phyloP scores from a whole-genome alignment of 2,329 filamentous ascomycete species.

The Ophiostoma quercus region DNA sequence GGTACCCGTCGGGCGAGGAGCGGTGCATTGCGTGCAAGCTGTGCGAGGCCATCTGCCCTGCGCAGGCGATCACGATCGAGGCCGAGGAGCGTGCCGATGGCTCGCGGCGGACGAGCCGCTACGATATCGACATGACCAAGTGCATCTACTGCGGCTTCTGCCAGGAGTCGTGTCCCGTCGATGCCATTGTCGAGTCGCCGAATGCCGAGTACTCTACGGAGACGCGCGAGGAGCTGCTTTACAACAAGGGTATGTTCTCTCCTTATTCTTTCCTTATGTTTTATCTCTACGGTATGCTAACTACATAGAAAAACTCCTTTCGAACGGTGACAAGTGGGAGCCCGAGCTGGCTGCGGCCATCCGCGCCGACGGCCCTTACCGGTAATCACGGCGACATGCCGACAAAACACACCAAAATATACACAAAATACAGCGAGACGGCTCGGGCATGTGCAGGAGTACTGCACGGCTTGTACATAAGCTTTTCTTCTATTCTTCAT shows the following conservation, averaged over 20 bases:
- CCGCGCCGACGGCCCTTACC: conserved; percentile 87
- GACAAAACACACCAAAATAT: background rate
- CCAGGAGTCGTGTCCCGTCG: conserved; percentile 97
- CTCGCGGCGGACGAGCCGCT: conserved; percentile 88
- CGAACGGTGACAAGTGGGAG: conserved; percentile 96
- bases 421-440: background rate
- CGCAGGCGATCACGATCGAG: conserved; percentile 97
- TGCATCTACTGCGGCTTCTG: conserved; percentile 99
- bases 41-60: conserved; percentile 96
- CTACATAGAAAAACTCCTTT: conserved; percentile 66
- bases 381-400: conserved; percentile 46
- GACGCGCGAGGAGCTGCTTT: conserved; percentile 84
- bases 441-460: background rate
- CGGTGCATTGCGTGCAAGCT: conserved; percentile 99
- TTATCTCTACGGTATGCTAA: background rate
- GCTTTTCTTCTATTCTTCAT: background rate
- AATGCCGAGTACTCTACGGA: conserved; percentile 60
- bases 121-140: conserved; percentile 99
- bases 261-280: background rate
- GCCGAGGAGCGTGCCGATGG: conserved; percentile 97
- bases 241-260: conserved; percentile 69
- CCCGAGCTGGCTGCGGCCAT: conserved; percentile 89
- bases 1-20: conserved; percentile 96
- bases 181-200: conserved; percentile 70
- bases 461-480: conserved; percentile 3